Evolutionary conservation across 495 filamentous ascomycete genomes (phyloP).

Genomic region (Talaromyces liani): DNA sequence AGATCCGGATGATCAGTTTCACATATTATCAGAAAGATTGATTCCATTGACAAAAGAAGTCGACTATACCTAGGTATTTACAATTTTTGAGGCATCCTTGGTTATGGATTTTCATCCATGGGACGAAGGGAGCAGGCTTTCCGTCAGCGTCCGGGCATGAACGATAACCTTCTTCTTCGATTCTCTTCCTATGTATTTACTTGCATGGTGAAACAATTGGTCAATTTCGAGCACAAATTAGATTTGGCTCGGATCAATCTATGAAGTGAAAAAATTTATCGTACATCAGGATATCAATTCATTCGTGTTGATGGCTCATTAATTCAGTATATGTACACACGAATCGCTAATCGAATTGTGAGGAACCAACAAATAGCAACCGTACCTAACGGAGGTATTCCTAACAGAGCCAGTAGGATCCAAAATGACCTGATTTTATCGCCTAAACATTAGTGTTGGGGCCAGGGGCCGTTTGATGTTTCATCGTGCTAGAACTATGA

Average conservation of each 20-base stretch:
- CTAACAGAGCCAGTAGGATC: background rate
- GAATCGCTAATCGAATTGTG: background rate
- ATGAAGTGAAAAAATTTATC: background rate
- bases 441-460: background rate
- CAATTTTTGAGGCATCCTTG: too few species aligned
- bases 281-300: background rate
- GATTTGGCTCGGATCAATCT: background rate
- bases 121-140: too few species aligned
- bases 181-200: background rate
- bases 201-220: background rate
- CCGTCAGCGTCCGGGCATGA: background rate
- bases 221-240: background rate
- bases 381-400: background rate
- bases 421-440: background rate
- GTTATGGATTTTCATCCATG: too few species aligned
- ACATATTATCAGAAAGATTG: too few species aligned
- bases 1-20: too few species aligned
- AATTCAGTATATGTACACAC: background rate
- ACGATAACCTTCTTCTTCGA: background rate
- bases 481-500: background rate
- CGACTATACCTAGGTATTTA: too few species aligned
- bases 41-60: too few species aligned
- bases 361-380: background rate
- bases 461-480: background rate
- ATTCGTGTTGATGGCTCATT: background rate